A percentile compares a stretch with the other conserved stretches of the same genome.
These are phyloP conservation scores for Aspergillus sp. DNA, from an alignment of 2,329 filamentous ascomycete species.

Conservation along the genomic window DNA sequence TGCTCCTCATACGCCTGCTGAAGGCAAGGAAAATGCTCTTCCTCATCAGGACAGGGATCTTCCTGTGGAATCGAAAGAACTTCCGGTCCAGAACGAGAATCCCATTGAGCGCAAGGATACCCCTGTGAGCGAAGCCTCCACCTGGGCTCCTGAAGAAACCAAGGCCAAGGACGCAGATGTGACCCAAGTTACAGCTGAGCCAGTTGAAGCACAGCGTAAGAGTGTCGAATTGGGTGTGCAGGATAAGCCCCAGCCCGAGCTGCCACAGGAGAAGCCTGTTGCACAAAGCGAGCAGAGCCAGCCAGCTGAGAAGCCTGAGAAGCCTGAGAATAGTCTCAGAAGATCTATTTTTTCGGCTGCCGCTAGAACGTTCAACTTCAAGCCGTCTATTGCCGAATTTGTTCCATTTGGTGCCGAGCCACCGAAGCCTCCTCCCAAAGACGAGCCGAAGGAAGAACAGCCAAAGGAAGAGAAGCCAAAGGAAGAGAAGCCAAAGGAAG, in stretches of 20 bases:
- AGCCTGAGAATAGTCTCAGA: conserved; percentile 27
- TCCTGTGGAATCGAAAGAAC: conserved; percentile 29
- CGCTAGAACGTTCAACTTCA: conserved; percentile 66
- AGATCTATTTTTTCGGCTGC: conserved; percentile 67
- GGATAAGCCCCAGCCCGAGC: conserved; percentile 14
- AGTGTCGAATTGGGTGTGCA: conserved; percentile 14
- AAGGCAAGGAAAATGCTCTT: conserved; percentile 37
- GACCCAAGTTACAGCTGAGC: conserved; percentile 50
- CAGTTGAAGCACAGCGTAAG: conserved; percentile 13
- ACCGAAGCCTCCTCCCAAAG: conserved; percentile 16
- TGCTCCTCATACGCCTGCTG: conserved; percentile 27
- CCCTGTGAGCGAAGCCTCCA: conserved; percentile 42
- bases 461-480: conserved; percentile 1
- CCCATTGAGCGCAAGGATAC: conserved; percentile 27
- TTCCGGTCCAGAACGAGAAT: conserved; percentile 44
- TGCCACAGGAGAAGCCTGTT: neutral
- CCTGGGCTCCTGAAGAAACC: conserved; percentile 64
- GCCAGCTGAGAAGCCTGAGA: conserved; percentile 18
- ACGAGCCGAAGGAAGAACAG: conserved; percentile 8
- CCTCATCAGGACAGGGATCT: conserved; percentile 41
- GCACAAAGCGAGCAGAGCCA: conserved; percentile 14
- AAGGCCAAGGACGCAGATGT: conserved; percentile 45
- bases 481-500: too few species aligned
- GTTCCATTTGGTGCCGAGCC: conserved; percentile 20
- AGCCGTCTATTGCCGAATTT: conserved; percentile 33